Conservation (phyloP, 228 moss, liverwort and hornwort species). For the Sphagnum magellanicum region DNA sequence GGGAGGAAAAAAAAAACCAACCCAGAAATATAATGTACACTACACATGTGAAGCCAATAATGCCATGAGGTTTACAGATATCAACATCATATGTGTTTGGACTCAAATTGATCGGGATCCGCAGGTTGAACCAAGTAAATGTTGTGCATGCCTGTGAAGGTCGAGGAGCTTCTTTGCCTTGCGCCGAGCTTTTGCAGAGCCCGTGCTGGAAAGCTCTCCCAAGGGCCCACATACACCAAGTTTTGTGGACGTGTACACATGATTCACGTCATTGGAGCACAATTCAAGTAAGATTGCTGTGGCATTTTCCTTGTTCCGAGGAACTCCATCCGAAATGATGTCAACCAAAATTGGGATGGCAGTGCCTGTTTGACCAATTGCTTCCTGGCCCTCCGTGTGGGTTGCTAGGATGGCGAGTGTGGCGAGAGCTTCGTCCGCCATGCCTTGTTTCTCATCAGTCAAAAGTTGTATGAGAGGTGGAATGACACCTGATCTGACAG, state of each 20-base stretch:
- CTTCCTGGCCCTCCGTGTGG: conserved; percentile 36
- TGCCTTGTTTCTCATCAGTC: conserved; percentile 43
- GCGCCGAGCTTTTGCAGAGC: conserved; percentile 46
- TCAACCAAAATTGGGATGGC: conserved; percentile 48
- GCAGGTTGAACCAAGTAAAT: conserved; percentile 19
- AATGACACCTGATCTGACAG: conserved; percentile 39
- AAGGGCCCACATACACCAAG: conserved; percentile 50
- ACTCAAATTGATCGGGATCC: conserved; percentile 38
- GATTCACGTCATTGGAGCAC: conserved; percentile 36
- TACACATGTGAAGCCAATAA: too few relatives aligned
- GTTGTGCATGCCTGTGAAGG: conserved; percentile 46
- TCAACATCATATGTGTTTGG: too few relatives aligned
- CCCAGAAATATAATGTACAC: too few relatives aligned
- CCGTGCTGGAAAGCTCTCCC: conserved; percentile 46
- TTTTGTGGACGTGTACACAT: conserved; percentile 50
- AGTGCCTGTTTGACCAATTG: conserved; percentile 27
- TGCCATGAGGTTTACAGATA: too few relatives aligned
- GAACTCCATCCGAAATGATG: conserved; percentile 32
- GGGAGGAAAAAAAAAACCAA: too few relatives aligned
- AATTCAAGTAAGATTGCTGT: conserved; percentile 44
- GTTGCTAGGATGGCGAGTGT: conserved; percentile 47
- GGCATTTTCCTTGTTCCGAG: conserved; percentile 54
- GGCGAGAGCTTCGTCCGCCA: conserved; percentile 46
- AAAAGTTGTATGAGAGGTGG: conserved; percentile 46
- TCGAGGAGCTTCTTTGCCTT: conserved; percentile 51